phyloP scores from a whole-genome alignment of 495 filamentous ascomycete species.

The Xylaria cubensis region DNA sequence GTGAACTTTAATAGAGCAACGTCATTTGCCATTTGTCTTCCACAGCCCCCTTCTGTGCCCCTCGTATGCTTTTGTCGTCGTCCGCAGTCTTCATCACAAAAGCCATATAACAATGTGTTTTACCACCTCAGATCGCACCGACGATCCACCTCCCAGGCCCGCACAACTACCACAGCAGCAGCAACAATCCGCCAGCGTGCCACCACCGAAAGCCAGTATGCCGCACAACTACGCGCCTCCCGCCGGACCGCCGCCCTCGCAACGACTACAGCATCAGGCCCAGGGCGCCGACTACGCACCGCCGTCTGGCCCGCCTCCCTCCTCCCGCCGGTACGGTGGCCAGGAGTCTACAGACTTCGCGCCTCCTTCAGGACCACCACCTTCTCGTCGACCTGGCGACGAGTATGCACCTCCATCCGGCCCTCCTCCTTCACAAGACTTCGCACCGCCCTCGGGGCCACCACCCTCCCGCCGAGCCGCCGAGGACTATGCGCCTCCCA shows the following conservation, averaged over 20 bases:
- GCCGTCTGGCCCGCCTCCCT: slow-evolving; percentile 42
- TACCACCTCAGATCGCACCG: slow-evolving; percentile 45
- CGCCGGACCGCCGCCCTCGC: slow-evolving; percentile 45
- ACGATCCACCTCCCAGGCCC: slow-evolving; percentile 41
- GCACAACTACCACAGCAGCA: slow-evolving; percentile 38
- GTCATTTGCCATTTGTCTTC: neutral
- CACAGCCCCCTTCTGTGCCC: neutral
- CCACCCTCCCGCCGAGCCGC: slow-evolving; percentile 19
- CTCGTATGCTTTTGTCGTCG: neutral
- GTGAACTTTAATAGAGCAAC: neutral
- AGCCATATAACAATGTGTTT: slow-evolving; percentile 50
- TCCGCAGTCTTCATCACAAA: neutral
- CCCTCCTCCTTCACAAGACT: slow-evolving; percentile 47
- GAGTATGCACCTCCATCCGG: slow-evolving; percentile 42
- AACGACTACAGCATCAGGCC: slow-evolving; percentile 3
- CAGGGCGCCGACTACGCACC: slow-evolving; percentile 29
- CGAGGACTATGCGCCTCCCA: slow-evolving; percentile 43
- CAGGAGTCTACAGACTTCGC: slow-evolving; percentile 30
- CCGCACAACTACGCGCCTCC: slow-evolving; percentile 32
- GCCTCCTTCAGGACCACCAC: slow-evolving; percentile 42
- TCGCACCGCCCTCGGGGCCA: slow-evolving; percentile 44
- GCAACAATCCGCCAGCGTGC: slow-evolving; percentile 38
- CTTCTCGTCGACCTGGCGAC: slow-evolving; percentile 15
- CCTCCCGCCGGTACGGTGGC: no score
- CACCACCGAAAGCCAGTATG: slow-evolving; percentile 28